Conservation (phyloP, 108 stramenopile species). For the Nitzschia sp. region DNA sequence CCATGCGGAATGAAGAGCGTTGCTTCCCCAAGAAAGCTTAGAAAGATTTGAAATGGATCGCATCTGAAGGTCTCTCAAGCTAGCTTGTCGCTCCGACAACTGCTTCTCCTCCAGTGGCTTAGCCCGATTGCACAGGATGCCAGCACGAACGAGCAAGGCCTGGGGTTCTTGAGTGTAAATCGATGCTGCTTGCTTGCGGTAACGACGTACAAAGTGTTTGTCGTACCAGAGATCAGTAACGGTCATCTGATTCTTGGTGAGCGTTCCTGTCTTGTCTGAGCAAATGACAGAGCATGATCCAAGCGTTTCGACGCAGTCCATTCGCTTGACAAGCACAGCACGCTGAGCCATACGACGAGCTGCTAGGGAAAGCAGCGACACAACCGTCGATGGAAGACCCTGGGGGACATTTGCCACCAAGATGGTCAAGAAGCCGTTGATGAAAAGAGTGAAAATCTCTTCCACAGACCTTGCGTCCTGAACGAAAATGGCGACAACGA, state of each 20-base stretch:
- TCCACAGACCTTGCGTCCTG: slow-evolving; percentile 41
- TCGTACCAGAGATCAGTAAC: slow-evolving; percentile 37
- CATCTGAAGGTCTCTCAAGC: background rate
- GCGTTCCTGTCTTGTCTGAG: slow-evolving; percentile 98
- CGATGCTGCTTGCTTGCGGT: background rate
- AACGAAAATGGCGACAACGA: slow-evolving; percentile 72
- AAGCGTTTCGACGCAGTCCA: slow-evolving; percentile 95
- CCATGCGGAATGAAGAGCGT: background rate
- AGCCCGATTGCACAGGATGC: background rate
- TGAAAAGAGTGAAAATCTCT: slow-evolving; percentile 61
- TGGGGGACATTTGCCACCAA: slow-evolving; percentile 96
- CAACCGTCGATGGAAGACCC: slow-evolving; percentile 93
- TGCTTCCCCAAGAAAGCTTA: slow-evolving; percentile 7
- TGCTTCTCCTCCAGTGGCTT: background rate
- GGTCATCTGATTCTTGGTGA: slow-evolving; percentile 94
- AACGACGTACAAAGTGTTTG: slow-evolving; percentile 5
- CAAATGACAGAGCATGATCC: slow-evolving; percentile 93
- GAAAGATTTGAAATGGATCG: slow-evolving; percentile 15
- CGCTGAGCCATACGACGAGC: slow-evolving; percentile 80
- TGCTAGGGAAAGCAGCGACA: slow-evolving; percentile 84
- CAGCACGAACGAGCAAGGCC: background rate
- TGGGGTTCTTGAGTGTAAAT: background rate
- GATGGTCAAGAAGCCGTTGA: slow-evolving; percentile 71
- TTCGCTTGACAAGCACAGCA: slow-evolving; percentile 85
- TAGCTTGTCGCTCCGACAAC: background rate